A percentile compares a stretch with the other conserved stretches of the same genome.
Evolutionary conservation across 345 rosid genomes (phyloP).

Genomic region (Microthlaspi erraticum): DNA sequence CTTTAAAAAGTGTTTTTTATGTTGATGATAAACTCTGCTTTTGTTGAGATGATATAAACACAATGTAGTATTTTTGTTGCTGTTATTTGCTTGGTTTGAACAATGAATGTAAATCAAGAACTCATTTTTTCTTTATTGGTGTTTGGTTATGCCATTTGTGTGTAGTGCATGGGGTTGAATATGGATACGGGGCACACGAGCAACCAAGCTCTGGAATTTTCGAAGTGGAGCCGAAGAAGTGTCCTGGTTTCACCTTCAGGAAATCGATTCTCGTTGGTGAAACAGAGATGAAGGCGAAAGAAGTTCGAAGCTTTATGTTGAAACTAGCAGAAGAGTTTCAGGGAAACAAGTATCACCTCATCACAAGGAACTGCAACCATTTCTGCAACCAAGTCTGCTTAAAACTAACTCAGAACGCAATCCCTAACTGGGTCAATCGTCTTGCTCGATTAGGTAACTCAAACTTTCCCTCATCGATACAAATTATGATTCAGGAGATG

Average conservation of each 20-base stretch:
- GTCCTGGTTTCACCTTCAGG: slow-evolving; percentile 89
- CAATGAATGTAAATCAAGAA: not conserved
- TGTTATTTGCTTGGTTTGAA: slow-evolving; percentile 10
- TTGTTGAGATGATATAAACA: not conserved
- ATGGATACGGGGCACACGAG: slow-evolving; percentile 95
- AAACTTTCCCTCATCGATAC: not conserved
- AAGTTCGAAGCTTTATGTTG: slow-evolving; percentile 77
- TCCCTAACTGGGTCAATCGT: slow-evolving; percentile 96
- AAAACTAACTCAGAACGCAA: slow-evolving; percentile 66
- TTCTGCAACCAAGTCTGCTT: slow-evolving; percentile 83
- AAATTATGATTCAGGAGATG: not conserved
- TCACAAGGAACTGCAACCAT: slow-evolving; percentile 95
- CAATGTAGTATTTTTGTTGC: not conserved
- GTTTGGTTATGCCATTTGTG: slow-evolving; percentile 1
- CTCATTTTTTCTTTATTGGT: slow-evolving; percentile 13
- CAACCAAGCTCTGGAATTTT: slow-evolving; percentile 76
- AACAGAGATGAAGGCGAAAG: slow-evolving; percentile 81
- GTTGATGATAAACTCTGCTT: no score
- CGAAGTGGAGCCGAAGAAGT: slow-evolving; percentile 87
- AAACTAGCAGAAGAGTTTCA: slow-evolving; percentile 65
- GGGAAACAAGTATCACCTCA: slow-evolving; percentile 83
- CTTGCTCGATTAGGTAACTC: slow-evolving; percentile 87
- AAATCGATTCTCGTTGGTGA: slow-evolving; percentile 88
- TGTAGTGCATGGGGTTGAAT: slow-evolving; percentile 87
- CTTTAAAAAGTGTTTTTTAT: no score